Evolutionary conservation across 805 yeast genomes (phyloP), one percentile per base, ranked within the genome.

Genomic region (Candida sakaeoensis): DNA sequence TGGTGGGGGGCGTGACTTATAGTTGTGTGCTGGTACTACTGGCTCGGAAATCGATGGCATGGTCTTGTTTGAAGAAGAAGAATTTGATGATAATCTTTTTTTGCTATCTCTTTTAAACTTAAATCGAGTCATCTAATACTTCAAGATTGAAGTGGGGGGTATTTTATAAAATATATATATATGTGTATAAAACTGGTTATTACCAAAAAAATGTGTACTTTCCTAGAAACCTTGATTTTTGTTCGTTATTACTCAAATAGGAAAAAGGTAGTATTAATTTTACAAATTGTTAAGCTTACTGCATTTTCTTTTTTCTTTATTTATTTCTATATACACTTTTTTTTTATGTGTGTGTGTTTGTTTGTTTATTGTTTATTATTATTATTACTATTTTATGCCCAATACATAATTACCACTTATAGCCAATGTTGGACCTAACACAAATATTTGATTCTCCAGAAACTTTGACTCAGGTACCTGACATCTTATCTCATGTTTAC

Each of bases 51-150:
- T 27, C 26, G 33, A 27, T 8, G 39, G 39, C 39, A 36, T 36
- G 6, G 25, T 26, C 21, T 27, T 22, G 6, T 9, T 17, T 13
- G 40, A 18, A 9, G 26, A 19, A 8, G 33, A 17, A 18, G 29
- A 33, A n/a, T 5, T 17, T 24, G 12, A 4, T 19, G 39, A 36
- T 5, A 21, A 27, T 36, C 37, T 33, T 28, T 32, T 37, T 9
- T 30, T 13, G 14, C 22, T 23, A 12, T 27, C 32, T 17, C 22
- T 41, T 41, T 30, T 37, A 53, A 79, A 76, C 53, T 74, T 77
- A 57, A 78, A 77, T 16, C 81, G 75, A 14, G 81, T 76, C 81
- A 77, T 76, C 15, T 26, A 21, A 22, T n/a, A n/a, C n/a, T n/a
- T n/a, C n/a, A n/a, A n/a, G n/a, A n/a, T n/a, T 21, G 24, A 9